Conservation (phyloP, 1,284 basidiomycete genomes). For the Ceratobasidium sp. region DNA sequence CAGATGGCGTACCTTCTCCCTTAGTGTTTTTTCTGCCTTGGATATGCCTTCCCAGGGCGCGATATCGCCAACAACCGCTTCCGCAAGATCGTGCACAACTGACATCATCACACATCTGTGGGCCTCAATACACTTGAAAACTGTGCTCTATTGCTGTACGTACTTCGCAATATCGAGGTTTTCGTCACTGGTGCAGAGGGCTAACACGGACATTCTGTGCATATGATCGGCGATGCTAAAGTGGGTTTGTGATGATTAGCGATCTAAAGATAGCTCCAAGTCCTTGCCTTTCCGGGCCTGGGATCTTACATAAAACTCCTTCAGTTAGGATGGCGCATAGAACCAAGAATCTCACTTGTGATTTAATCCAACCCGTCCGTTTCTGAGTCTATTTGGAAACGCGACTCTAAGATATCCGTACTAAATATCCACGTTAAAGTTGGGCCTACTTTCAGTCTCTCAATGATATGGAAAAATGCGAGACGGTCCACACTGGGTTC, state of each 20-base stretch:
- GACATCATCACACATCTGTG: slow-evolving; percentile 87
- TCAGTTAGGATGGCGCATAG: no score
- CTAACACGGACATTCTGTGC: slow-evolving; percentile 95
- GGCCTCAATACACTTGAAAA: not conserved
- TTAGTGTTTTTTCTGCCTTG: slow-evolving; percentile 77
- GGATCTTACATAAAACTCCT: slow-evolving; percentile 71
- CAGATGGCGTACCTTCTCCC: slow-evolving; percentile 64
- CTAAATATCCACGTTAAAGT: not conserved
- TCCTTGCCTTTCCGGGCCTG: slow-evolving; percentile 76
- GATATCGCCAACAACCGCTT: slow-evolving; percentile 97
- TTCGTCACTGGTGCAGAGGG: slow-evolving; percentile 79
- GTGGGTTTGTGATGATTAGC: no score
- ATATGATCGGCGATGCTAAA: slow-evolving; percentile 93
- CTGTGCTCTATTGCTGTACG: slow-evolving; percentile 43
- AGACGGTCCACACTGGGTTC: slow-evolving; percentile 63
- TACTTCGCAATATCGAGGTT: slow-evolving; percentile 80
- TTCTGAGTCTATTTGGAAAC: slow-evolving; percentile 77
- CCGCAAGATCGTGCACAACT: slow-evolving; percentile 93
- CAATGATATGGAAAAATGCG: slow-evolving; percentile 88
- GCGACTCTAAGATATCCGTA: not conserved
- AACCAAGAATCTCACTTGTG: slow-evolving; percentile 70
- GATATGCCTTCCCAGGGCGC: slow-evolving; percentile 87
- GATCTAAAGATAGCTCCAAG: not conserved
- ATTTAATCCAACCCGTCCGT: slow-evolving; percentile 91
- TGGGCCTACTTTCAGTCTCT: slow-evolving; percentile 73